Conservation (phyloP, 1,284 basidiomycete genomes). For the Ganoderma boninense region DNA sequence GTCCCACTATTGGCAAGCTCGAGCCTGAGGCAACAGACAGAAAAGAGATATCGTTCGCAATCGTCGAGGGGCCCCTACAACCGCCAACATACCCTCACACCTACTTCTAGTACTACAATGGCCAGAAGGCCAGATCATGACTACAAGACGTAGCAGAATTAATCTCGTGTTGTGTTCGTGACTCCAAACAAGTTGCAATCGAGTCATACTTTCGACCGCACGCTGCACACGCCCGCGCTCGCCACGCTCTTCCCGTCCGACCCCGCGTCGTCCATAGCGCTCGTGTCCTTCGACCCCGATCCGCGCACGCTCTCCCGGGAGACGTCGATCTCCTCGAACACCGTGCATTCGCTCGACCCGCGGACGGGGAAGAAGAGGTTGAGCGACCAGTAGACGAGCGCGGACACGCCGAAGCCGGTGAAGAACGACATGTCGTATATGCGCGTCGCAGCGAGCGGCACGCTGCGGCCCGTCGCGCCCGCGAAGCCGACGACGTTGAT, state of each 20-base stretch:
- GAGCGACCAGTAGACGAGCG: constrained; percentile 67
- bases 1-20: too few relatives aligned
- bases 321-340: constrained; percentile 72
- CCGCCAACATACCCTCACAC: too few relatives aligned
- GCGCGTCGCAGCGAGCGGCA: constrained; percentile 70
- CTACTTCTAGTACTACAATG: too few relatives aligned
- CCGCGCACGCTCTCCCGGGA: constrained; percentile 39
- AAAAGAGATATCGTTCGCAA: too few relatives aligned
- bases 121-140: too few relatives aligned
- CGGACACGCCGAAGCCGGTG: constrained; percentile 78
- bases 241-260: constrained; percentile 28
- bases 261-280: constrained; percentile 15
- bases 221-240: constrained; percentile 16
- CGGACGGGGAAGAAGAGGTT: constrained; percentile 67
- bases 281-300: constrained; percentile 8
- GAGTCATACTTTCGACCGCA: too few relatives aligned
- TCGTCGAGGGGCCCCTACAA: too few relatives aligned
- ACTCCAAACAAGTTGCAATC: too few relatives aligned
- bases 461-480: constrained; percentile 65
- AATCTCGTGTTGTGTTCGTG: too few relatives aligned
- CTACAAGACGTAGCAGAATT: too few relatives aligned
- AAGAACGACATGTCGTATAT: constrained; percentile 83
- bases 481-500: constrained; percentile 85
- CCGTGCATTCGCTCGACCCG: constrained; percentile 49
- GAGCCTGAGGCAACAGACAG: too few relatives aligned